Percentiles rank a stretch among this genome's conserved stretches.
Evolutionary conservation across 106 monocot genomes (phyloP).

Genomic region (Dioscorea alata): DNA sequence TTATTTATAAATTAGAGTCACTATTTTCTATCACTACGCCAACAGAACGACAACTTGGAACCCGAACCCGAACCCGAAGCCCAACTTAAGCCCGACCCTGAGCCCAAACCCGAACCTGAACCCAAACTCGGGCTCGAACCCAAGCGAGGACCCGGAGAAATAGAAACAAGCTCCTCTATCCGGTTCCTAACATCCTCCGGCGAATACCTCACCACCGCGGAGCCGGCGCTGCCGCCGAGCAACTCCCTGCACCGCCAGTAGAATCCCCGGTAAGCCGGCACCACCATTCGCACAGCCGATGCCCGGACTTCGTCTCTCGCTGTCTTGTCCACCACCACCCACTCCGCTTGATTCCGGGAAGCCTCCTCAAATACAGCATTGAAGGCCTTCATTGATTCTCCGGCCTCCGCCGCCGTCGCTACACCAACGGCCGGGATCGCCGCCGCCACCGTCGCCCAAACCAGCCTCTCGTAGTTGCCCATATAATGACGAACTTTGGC

Average conservation of each 20-base stretch:
- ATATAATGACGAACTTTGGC: constrained; percentile 18
- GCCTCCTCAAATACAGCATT: constrained; percentile 35
- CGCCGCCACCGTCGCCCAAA: constrained; percentile 20
- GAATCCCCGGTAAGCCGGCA: constrained; percentile 1
- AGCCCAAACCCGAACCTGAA: not conserved
- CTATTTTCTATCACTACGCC: not conserved
- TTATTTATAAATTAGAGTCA: no score
- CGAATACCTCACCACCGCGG: not conserved
- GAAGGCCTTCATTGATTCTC: constrained; percentile 18
- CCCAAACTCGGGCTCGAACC: not conserved
- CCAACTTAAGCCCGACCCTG: constrained; percentile 2
- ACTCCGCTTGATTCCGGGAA: constrained; percentile 6
- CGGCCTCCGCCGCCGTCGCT: not conserved
- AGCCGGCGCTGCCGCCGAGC: not conserved
- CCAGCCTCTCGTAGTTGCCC: constrained; percentile 9
- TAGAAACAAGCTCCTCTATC: not conserved
- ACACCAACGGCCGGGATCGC: not conserved
- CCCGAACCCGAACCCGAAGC: not conserved
- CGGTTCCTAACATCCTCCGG: constrained; percentile 3
- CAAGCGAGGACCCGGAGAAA: not conserved
- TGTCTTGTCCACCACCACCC: constrained; percentile 33
- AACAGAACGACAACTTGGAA: not conserved
- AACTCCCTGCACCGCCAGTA: not conserved
- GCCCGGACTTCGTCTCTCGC: constrained; percentile 37
- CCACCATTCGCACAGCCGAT: constrained; percentile 4